Base-by-base conservation (phyloP, 2,329 filamentous ascomycete genomes). In the Clonostachys sp. region DNA sequence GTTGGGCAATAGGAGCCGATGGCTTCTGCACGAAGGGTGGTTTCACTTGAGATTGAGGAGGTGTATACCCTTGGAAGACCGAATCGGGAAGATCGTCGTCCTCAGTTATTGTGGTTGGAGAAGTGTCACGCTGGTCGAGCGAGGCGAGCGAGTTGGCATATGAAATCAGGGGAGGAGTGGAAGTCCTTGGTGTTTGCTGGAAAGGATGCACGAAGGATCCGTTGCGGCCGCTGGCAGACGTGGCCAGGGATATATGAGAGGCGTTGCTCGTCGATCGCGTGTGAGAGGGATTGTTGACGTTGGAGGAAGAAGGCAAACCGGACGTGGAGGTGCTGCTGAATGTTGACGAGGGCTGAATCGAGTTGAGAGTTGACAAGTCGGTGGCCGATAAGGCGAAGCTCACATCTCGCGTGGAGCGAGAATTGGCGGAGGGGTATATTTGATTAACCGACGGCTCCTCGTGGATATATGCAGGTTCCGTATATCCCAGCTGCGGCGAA, bases 201-300 rank as follows among this genome's bases (percentile, higher is more conserved):
- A 83, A 84, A 24, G 82, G 81, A 57, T 85, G 82, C 17, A 84
- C 72, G 57, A 85, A 84, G 34, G 71, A 64, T 48, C 71, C 70
- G 48, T 66, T 68, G 48, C 75, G 70, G 46, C 65, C 50, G 44
- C 63, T 72, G 55, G 78, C 83, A 44, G 73, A 74, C 24, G 78
- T 81, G 8, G 76, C 72, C 46, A 79, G 70, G 10, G 80, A 83
- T 52, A 70, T 65, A 57, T 82, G 78, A 20, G 78, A 83, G 45
- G 74, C 72, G 48, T 77, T 78, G 57, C 78, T 82, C 47, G 79
- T 75, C 3, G 80, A 82, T 18, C 82, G 75, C 36, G 72, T 68
- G 59, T 85, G 81, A 46, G 60, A 53, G 46, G 58, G 57, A 30
- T 54, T 41, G 20, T 42, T n/a, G 20, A 38, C 40, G 44, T 34